A percentile compares a stretch with the other conserved stretches of the same genome.
These are phyloP conservation scores for Domatiomyces catenatus DNA, from an alignment of 2,329 filamentous ascomycete genomes.

Conservation along the genomic window DNA sequence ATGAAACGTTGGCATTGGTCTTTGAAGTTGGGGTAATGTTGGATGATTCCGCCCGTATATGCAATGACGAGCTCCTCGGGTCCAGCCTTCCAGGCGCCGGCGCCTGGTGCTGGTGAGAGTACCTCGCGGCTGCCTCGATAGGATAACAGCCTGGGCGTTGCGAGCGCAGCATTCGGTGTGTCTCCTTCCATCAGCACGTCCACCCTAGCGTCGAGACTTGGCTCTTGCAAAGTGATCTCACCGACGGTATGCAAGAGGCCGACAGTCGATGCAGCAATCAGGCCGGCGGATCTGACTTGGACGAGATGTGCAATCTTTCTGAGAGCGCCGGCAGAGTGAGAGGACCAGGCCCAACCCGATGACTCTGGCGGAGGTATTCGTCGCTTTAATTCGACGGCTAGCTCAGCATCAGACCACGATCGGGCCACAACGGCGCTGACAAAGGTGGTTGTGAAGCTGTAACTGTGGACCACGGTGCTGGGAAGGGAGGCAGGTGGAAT, in stretches of 20 bases:
- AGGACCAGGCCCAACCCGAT: slow-evolving; percentile 46
- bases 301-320: slow-evolving; percentile 55
- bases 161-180: slow-evolving; percentile 9
- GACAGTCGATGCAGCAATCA: slow-evolving; percentile 57
- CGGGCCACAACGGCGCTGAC: slow-evolving; percentile 53
- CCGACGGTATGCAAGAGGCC: slow-evolving; percentile 54
- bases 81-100: slow-evolving; percentile 17
- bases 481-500: slow-evolving; percentile 38
- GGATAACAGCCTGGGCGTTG: background rate
- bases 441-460: slow-evolving; percentile 56
- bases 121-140: slow-evolving; percentile 4
- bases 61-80: slow-evolving; percentile 55
- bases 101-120: slow-evolving; percentile 16
- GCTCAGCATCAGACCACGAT: slow-evolving; percentile 32
- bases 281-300: slow-evolving; percentile 54
- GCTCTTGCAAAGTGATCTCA: slow-evolving; percentile 36
- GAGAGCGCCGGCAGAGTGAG: slow-evolving; percentile 42
- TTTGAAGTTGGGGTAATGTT: slow-evolving; percentile 62
- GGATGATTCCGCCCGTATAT: slow-evolving; percentile 66
- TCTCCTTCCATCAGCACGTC: slow-evolving; percentile 7
- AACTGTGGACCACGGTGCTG: slow-evolving; percentile 38
- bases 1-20: slow-evolving; percentile 54
- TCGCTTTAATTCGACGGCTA: slow-evolving; percentile 32
- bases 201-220: slow-evolving; percentile 7
- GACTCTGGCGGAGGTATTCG: slow-evolving; percentile 38